Percentiles rank a stretch among this genome's conserved stretches.
Evolutionary conservation across 1,284 basidiomycete species (phyloP).

Genomic region (Filobasidium uniguttulatum): DNA sequence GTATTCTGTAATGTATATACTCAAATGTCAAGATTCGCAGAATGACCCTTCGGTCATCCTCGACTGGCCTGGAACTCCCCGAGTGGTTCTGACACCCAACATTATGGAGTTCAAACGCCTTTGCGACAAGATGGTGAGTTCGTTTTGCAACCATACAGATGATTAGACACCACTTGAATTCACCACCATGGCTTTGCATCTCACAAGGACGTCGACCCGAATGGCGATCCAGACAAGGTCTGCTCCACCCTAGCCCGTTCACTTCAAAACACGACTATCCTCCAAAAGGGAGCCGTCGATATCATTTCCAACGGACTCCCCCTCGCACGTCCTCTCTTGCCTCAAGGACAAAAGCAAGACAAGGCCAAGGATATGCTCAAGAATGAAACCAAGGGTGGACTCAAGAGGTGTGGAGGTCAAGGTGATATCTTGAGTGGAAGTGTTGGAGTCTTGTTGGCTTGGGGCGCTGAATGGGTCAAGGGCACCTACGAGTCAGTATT

Average conservation of each 20-base stretch:
- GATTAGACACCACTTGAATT: not conserved
- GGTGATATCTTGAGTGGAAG: conserved; percentile 83
- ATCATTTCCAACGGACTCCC: conserved; percentile 37
- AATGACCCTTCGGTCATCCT: conserved; percentile 59
- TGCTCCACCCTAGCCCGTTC: conserved; percentile 52
- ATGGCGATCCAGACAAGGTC: conserved; percentile 39
- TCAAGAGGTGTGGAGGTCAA: conserved; percentile 90
- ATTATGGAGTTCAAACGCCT: conserved; percentile 84
- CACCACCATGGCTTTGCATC: not conserved
- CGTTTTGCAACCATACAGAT: not conserved
- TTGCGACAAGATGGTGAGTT: conserved; percentile 54
- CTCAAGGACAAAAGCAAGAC: conserved; percentile 14
- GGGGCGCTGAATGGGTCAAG: conserved; percentile 81
- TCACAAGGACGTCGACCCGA: conserved; percentile 40
- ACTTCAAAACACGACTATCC: conserved; percentile 73
- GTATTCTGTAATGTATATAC: not conserved
- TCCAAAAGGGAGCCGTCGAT: conserved; percentile 73
- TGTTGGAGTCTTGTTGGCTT: conserved; percentile 78
- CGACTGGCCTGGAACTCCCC: conserved; percentile 41
- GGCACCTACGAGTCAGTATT: conserved; percentile 48
- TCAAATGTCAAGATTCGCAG: conserved; percentile 44
- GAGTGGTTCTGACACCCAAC: conserved; percentile 66
- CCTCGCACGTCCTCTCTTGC: conserved; percentile 21
- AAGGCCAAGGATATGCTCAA: conserved; percentile 40
- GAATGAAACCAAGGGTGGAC: conserved; percentile 59